Evolutionary conservation across 2,329 filamentous ascomycete genomes (phyloP), one percentile per base, ranked within the genome.

Genomic region (Cadophora malorum): DNA sequence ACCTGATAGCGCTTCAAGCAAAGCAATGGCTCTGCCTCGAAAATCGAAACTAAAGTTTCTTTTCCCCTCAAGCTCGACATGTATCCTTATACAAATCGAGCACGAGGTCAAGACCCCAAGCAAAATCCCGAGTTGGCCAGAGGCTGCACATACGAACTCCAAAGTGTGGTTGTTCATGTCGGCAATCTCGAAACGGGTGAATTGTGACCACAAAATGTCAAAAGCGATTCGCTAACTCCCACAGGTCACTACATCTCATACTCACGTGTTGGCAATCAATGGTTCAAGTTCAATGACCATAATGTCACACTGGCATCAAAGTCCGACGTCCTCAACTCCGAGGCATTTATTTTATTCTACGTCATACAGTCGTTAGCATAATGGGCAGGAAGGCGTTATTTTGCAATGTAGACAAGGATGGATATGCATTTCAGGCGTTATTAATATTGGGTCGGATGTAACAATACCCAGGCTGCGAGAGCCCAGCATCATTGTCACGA

Each of bases 231-330:
- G 50, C 71, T 74, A 63, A 76, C n/a, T 67, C 23, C 5, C n/a
- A 9, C 56, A 81, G 81, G 94, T 19, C 94, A 97, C 77, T 97
- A 97, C 76, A 89, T 94, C 66, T 92, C 91, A n/a, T 97, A 96
- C 78, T 94, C 92, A 68, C 84, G 93, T 58, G 91, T 95, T 68
- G 91, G 90, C 4, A 91, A 92, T 65, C 72, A 97, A 86, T 98
- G 95, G 95, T 97, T 97, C 79, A 89, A 92, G 65, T 97, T 97
- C 80, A 96, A 98, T 76, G 95, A 98, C 77, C 94, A 96, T 78
- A 94, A 93, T 78, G 95, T 98, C 28, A 92, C 94, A 69, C 78
- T 94, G 66, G 95, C 93, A 1, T 88, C 88, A 58, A 91, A 96
- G 77, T 91, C 91, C 5, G 93, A 97, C 68, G 95, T 98, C 3